Conservation (phyloP, 2,329 filamentous ascomycete species). For the Zasmidium cellare region DNA sequence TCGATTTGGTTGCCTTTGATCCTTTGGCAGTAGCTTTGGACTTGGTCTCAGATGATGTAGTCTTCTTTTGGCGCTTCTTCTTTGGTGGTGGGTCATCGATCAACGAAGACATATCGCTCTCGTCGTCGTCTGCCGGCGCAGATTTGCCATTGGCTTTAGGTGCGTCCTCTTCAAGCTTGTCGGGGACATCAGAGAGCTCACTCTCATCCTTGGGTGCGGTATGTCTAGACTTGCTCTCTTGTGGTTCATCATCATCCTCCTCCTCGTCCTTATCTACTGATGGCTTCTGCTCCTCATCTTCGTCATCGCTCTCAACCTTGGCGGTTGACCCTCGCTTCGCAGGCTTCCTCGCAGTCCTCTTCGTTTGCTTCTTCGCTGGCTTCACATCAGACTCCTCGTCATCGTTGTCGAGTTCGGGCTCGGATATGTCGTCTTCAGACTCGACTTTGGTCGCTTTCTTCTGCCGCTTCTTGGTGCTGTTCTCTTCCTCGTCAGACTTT, state of each 20-base stretch:
- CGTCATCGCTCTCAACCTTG: constrained; percentile 6
- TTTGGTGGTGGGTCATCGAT: constrained; percentile 71
- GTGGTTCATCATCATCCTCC: constrained; percentile 12
- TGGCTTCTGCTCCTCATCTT: constrained; percentile 15
- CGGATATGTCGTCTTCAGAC: constrained; percentile 16
- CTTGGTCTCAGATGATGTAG: constrained; percentile 25
- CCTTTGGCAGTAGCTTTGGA: constrained; percentile 40
- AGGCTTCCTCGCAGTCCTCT: constrained; percentile 13
- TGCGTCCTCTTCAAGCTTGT: constrained; percentile 14
- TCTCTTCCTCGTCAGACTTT: constrained; percentile 29
- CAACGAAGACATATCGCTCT: constrained; percentile 72
- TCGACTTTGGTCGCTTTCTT: constrained; percentile 23
- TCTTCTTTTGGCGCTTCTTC: constrained; percentile 52
- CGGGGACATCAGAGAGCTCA: constrained; percentile 24
- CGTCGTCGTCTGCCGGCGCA: constrained; percentile 26
- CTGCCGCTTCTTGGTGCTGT: constrained; percentile 23
- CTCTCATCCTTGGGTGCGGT: constrained; percentile 17
- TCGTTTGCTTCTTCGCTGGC: constrained; percentile 6
- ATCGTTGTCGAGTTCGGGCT: constrained; percentile 10
- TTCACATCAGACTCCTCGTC: constrained; percentile 13
- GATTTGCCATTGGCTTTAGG: constrained; percentile 16
- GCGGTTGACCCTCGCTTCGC: constrained; percentile 8
- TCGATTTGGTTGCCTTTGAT: constrained; percentile 33
- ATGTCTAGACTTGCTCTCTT: constrained; percentile 6
- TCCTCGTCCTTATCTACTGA: constrained; percentile 5